These are phyloP conservation scores for Phoma sp. DNA, from an alignment of 2,329 filamentous ascomycete genomes.

Conservation along the genomic window DNA sequence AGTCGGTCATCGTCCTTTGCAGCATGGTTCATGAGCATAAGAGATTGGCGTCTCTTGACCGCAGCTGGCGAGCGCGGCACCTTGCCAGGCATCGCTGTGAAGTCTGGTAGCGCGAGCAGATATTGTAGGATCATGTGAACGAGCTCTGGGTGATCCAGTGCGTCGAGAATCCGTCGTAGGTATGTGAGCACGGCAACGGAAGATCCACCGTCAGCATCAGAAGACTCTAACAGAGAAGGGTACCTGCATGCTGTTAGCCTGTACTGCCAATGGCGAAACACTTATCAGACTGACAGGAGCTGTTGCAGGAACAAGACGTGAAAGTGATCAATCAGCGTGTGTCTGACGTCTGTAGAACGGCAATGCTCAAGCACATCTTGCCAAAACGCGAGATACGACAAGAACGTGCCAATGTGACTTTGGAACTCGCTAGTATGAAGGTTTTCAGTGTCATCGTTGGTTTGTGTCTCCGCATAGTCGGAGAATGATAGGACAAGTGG, in stretches of 20 bases:
- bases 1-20: constrained; percentile 76
- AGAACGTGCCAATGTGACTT: constrained; percentile 88
- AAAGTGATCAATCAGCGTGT: constrained; percentile 93
- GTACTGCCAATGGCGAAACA: neutral
- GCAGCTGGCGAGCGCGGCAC: constrained; percentile 63
- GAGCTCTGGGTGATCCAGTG: constrained; percentile 90
- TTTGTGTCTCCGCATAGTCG: constrained; percentile 79
- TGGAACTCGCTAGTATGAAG: constrained; percentile 79
- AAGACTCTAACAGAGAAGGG: constrained; percentile 93
- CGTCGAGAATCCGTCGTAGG: constrained; percentile 86
- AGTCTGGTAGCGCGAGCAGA: constrained; percentile 80
- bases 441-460: constrained; percentile 71
- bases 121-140: constrained; percentile 94
- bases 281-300: constrained; percentile 69
- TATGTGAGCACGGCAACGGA: constrained; percentile 96
- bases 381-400: constrained; percentile 96
- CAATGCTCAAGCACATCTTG: constrained; percentile 98
- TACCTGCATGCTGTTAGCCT: constrained; percentile 65
- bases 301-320: constrained; percentile 96
- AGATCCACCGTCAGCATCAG: constrained; percentile 94
- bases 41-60: constrained; percentile 82
- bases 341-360: constrained; percentile 87
- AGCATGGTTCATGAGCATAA: constrained; percentile 84
- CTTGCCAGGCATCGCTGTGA: constrained; percentile 42
- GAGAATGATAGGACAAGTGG: constrained; percentile 88